These are phyloP conservation scores for Microbotryum saponariae DNA, from an alignment of 1,284 basidiomycete species.

Conservation along the genomic window DNA sequence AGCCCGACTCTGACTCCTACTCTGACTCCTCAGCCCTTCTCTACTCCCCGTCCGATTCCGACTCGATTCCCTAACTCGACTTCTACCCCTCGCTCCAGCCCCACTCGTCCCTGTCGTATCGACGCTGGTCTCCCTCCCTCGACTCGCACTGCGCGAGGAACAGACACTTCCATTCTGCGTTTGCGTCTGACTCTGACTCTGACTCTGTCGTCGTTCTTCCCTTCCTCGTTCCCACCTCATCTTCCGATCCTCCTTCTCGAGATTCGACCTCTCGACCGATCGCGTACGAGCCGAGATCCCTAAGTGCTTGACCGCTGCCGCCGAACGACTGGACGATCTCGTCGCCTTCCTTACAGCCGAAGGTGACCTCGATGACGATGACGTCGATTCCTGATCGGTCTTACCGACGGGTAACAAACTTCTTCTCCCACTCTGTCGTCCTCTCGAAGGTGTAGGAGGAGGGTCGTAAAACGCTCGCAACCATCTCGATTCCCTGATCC, in stretches of 20 bases:
- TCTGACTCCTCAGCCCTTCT: background rate
- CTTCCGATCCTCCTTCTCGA: conserved; percentile 16
- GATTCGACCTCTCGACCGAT: conserved; percentile 29
- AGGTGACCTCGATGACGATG: background rate
- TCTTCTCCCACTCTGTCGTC: background rate
- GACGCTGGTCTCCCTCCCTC: background rate
- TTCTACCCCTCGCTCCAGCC: too few species aligned
- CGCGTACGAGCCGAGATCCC: background rate
- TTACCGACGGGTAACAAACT: background rate
- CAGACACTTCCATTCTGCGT: background rate
- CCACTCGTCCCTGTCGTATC: background rate
- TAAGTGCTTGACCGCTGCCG: background rate
- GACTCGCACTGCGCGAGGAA: background rate
- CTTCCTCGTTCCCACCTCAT: conserved; percentile 4
- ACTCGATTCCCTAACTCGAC: too few species aligned
- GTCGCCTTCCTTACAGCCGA: conserved; percentile 1
- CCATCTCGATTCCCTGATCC: conserved; percentile 69
- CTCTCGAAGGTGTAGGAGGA: background rate
- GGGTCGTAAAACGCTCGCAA: conserved; percentile 38
- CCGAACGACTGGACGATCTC: background rate
- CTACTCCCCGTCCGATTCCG: background rate
- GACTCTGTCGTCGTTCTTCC: background rate
- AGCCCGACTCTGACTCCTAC: too few species aligned
- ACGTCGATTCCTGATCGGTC: background rate
- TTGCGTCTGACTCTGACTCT: too few species aligned